Conservation (phyloP, 495 filamentous ascomycete genomes). For the Penicillium cataractarum region DNA sequence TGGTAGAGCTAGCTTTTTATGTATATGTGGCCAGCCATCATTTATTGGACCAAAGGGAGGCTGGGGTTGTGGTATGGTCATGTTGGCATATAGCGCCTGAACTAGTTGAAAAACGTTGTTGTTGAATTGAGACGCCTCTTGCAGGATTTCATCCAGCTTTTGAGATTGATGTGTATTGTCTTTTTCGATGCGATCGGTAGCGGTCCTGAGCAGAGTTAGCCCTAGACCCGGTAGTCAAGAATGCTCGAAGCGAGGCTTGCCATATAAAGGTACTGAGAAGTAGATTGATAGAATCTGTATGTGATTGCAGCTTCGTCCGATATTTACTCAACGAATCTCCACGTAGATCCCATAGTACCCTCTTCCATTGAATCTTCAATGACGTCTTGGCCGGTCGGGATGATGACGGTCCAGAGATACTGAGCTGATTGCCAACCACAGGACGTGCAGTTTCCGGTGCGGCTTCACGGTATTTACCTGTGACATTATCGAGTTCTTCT, state of each 20-base stretch:
- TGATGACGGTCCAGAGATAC: neutral
- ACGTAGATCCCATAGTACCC: constrained; percentile 11
- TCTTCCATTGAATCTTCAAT: constrained; percentile 5
- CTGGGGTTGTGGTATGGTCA: neutral
- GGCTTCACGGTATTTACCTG: constrained; percentile 7
- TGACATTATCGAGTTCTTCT: constrained; percentile 12
- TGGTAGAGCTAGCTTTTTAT: neutral
- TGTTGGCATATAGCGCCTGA: neutral
- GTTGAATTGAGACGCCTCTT: neutral
- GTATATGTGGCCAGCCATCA: neutral
- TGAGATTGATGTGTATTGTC: neutral
- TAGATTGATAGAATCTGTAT: neutral
- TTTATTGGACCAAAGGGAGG: neutral
- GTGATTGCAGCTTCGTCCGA: constrained; percentile 13
- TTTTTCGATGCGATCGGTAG: neutral
- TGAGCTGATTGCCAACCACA: neutral
- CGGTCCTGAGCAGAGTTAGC: neutral
- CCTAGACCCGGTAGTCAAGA: neutral
- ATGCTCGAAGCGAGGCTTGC: neutral
- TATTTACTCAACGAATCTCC: constrained; percentile 11
- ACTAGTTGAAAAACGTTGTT: neutral
- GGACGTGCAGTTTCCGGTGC: neutral
- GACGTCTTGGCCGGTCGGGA: neutral
- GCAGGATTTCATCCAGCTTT: neutral
- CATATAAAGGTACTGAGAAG: neutral